Conservation (phyloP, 1,284 basidiomycete species). For the Apiotrichum mycotoxinovorans region DNA sequence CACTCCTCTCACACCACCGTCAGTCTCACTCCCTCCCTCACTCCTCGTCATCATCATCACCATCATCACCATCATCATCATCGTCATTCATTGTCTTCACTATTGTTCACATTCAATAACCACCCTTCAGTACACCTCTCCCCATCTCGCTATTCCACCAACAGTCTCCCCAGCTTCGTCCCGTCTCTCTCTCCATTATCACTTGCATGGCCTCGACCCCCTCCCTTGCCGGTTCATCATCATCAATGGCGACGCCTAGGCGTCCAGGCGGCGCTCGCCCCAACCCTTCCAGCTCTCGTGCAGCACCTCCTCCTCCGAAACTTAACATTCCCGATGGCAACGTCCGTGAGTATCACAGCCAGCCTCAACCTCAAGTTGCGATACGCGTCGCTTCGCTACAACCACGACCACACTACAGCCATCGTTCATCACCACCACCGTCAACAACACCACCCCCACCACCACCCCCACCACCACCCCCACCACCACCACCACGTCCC, state of each 20-base stretch:
- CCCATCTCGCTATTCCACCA: not conserved
- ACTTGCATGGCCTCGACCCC: constrained; percentile 1
- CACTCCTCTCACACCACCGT: not conserved
- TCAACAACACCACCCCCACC: not conserved
- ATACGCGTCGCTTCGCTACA: no score
- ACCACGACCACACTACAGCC: no score
- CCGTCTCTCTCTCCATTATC: not conserved
- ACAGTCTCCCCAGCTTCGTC: no score
- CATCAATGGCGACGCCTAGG: constrained; percentile 11
- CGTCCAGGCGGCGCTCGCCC: constrained; percentile 21
- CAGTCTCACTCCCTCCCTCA: not conserved
- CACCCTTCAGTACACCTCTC: no score
- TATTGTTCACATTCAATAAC: no score
- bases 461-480: not conserved
- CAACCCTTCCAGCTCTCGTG: constrained; percentile 17
- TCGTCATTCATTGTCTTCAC: no score
- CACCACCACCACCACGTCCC: not conserved
- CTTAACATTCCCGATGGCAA: constrained; percentile 46
- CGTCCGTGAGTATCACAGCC: constrained; percentile 47
- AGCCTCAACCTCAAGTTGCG: no score
- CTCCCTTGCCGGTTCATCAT: not conserved
- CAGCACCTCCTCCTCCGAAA: constrained; percentile 23
- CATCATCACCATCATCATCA: no score
- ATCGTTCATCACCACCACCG: no score
- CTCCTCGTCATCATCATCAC: no score